Base-by-base conservation (phyloP, 2,329 filamentous ascomycete species). In the Aureobasidium uvarum region DNA sequence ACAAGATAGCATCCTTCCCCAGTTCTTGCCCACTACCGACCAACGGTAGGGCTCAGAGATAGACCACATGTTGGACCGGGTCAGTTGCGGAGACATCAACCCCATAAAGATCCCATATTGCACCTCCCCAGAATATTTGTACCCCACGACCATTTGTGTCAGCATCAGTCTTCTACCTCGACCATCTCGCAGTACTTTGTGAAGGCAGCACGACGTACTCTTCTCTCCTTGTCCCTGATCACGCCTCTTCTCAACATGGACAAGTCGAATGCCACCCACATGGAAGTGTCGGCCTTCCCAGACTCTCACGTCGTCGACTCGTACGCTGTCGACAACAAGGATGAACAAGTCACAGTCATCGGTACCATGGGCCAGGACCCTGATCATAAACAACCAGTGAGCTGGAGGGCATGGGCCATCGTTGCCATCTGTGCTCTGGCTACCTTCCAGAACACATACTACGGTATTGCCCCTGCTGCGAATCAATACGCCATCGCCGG, bases 281-380 rank as follows among this genome's bases (percentile, higher is more conserved):
- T 31, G 58, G 58, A 62, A 33, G 45, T 62, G 5, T 45, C 45
- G 23, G 39, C 45, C 6, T 62, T 48, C 45, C 58, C 58, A 1
- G 58, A 62, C 13, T 62, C 58, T 13, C 58, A 62, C 33, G 33
- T 62, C 18, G 45, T 62, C 45, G 58, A 41, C n/a, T 51, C 58
- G 16, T 62, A 62, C 23, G 58, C 58, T 13, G 58, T 62, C 20
- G 58, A 62, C 7, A 31, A n/a, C 33, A 38, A 50, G 6, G 45
- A 62, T 62, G 58, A 62, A n/a, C 58, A 62, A 31, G 43, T 62
- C n/a, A 62, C 58, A 11, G 58, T 62, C 43, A 41, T 62, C n/a
- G 58, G 58, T n/a, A 62, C 58, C 13, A 62, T 62, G 58, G 58
- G 58, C 13, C 58, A 62, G 14, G 58, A 62, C 14, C 58, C 58